phyloP scores from a whole-genome alignment of 139 green algal genomes.

The Picocystis salinarum region DNA sequence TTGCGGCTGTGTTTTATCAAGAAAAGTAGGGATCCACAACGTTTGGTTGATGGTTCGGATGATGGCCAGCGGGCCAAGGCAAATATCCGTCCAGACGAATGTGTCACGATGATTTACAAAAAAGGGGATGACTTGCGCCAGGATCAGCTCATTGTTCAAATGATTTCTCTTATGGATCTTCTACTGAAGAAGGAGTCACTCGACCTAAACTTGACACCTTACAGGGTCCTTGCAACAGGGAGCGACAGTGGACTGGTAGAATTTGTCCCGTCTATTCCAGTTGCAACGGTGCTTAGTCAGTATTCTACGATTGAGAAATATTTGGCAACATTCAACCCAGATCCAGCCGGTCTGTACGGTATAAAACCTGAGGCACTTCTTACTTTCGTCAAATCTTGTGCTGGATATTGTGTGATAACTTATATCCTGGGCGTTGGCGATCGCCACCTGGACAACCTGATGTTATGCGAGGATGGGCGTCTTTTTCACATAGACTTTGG shows the following conservation, averaged over 20 bases:
- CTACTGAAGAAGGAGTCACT: constrained; percentile 87
- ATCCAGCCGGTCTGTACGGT: constrained; percentile 42
- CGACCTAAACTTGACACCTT: constrained; percentile 76
- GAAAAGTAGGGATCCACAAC: too few species aligned
- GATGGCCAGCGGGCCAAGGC: neutral
- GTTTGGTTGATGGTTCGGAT: neutral
- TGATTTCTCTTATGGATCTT: constrained; percentile 88
- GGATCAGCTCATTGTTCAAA: constrained; percentile 64
- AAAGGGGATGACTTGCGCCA: constrained; percentile 92
- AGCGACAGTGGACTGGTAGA: constrained; percentile 77
- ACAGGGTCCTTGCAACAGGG: constrained; percentile 69
- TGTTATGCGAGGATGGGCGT: constrained; percentile 62
- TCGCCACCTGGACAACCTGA: constrained; percentile 90
- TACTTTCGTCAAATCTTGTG: constrained; percentile 79
- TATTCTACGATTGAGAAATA: too few species aligned
- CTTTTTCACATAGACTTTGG: constrained; percentile 88
- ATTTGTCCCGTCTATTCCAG: constrained; percentile 57
- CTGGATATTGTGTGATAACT: constrained; percentile 91
- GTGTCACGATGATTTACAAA: constrained; percentile 79
- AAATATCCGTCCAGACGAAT: neutral
- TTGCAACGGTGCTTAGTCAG: too few species aligned
- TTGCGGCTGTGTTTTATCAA: constrained; percentile 13
- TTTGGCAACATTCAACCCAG: constrained; percentile 40
- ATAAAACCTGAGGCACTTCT: constrained; percentile 40
- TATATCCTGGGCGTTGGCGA: constrained; percentile 93